Evolutionary conservation across 768 basidiomycete genomes (phyloP).

Genomic region (Naganishia antarctica): DNA sequence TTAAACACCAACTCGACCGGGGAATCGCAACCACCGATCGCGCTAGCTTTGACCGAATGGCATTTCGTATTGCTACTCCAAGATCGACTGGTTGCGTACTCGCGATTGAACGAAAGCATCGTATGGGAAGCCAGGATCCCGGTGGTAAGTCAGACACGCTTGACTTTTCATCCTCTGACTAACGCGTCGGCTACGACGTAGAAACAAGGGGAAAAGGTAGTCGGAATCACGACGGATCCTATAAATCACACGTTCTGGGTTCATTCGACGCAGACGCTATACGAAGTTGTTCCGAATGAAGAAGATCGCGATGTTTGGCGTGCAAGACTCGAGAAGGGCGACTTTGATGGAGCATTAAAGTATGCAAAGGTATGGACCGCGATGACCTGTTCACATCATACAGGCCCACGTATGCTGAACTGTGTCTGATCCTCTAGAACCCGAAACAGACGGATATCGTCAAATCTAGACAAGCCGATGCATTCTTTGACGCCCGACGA

Average conservation of each 20-base stretch:
- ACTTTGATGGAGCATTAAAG: slow-evolving; percentile 70
- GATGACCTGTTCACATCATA: neutral
- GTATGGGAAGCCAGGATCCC: slow-evolving; percentile 79
- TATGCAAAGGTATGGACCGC: slow-evolving; percentile 66
- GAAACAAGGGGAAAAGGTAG: slow-evolving; percentile 70
- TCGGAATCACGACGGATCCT: slow-evolving; percentile 75
- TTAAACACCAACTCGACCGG: neutral
- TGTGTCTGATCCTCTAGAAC: slow-evolving; percentile 56
- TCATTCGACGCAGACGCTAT: slow-evolving; percentile 79
- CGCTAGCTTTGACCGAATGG: slow-evolving; percentile 68
- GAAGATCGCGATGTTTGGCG: slow-evolving; percentile 95
- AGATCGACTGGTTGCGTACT: slow-evolving; percentile 71
- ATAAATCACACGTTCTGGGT: slow-evolving; percentile 90
- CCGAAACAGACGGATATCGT: slow-evolving; percentile 81
- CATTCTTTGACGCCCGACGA: slow-evolving; percentile 69
- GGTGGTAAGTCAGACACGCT: slow-evolving; percentile 56
- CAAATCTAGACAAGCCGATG: slow-evolving; percentile 73
- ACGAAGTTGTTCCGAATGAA: slow-evolving; percentile 75
- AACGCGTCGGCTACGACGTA: no score
- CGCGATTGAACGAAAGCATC: slow-evolving; percentile 70
- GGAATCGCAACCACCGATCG: slow-evolving; percentile 44
- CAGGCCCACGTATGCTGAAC: neutral
- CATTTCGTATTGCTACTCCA: slow-evolving; percentile 82
- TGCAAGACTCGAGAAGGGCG: slow-evolving; percentile 71
- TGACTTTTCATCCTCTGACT: neutral